These are phyloP conservation scores for Blepharisma undulans DNA, from an alignment of 169 alveolate species.

Conservation along the genomic window DNA sequence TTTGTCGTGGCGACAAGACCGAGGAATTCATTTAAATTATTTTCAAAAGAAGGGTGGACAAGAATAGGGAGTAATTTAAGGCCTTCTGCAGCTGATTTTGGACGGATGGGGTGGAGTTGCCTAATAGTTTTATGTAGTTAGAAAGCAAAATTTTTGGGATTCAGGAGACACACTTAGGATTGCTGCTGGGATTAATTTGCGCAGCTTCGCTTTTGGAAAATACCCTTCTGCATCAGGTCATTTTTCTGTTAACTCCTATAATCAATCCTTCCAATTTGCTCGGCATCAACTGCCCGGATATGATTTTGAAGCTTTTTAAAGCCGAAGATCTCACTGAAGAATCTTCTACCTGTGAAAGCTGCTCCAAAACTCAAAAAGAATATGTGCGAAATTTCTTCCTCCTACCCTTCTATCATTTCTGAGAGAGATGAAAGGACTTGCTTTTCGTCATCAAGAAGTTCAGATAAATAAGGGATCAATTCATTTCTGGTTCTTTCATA, in stretches of 20 bases:
- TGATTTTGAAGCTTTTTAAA: neutral
- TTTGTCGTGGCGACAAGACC: constrained; percentile 60
- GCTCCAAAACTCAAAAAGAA: constrained; percentile 63
- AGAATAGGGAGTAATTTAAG: neutral
- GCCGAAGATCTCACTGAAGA: constrained; percentile 63
- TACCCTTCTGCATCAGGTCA: neutral
- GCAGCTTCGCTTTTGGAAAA: neutral
- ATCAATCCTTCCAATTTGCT: neutral
- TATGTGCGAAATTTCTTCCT: constrained; percentile 51
- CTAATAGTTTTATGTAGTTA: neutral
- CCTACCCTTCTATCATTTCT: constrained; percentile 64
- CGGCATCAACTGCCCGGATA: neutral
- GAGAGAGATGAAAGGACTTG: constrained; percentile 68
- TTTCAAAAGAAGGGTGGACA: neutral
- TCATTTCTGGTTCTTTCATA: constrained; percentile 77
- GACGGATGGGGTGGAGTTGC: neutral
- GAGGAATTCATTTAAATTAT: constrained; percentile 27
- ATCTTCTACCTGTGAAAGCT: constrained; percentile 72
- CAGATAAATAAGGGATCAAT: constrained; percentile 71
- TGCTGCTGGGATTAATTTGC: neutral
- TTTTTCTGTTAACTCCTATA: neutral
- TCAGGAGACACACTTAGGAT: neutral
- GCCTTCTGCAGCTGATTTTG: neutral
- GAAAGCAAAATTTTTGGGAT: neutral
- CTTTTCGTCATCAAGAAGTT: constrained; percentile 81